Evolutionary conservation across 2,329 filamentous ascomycete species (phyloP).

Genomic region (Venturia aucupariae): DNA sequence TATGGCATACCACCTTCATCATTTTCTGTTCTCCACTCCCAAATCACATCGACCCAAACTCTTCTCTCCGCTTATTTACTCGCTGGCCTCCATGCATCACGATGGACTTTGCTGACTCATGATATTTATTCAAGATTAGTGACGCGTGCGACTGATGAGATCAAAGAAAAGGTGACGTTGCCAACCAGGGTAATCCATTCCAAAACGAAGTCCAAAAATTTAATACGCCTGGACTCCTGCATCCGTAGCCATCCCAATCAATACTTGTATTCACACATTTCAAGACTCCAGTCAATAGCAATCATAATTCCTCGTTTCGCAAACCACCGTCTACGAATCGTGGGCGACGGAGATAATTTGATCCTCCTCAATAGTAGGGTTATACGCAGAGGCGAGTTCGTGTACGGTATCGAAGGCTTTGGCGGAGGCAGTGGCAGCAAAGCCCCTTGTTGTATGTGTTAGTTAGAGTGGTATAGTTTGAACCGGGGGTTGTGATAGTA

Average conservation of each 20-base stretch:
- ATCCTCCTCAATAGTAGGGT: slow-evolving; percentile 68
- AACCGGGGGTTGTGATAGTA: slow-evolving; percentile 15
- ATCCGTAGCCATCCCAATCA: background rate
- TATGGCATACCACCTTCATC: background rate
- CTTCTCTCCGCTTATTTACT: background rate
- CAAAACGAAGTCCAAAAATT: background rate
- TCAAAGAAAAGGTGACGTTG: background rate
- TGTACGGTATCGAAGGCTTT: slow-evolving; percentile 60
- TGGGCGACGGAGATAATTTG: slow-evolving; percentile 45
- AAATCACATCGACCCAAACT: background rate
- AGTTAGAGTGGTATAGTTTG: slow-evolving; percentile 18
- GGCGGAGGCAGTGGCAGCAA: slow-evolving; percentile 63
- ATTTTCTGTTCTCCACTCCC: background rate
- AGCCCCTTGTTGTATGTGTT: slow-evolving; percentile 51
- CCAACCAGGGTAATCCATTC: background rate
- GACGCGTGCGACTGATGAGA: no score
- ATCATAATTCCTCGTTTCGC: background rate
- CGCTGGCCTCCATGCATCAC: background rate
- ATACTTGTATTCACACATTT: background rate
- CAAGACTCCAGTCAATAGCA: background rate
- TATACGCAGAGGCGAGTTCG: slow-evolving; percentile 50
- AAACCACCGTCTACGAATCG: background rate
- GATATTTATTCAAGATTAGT: background rate
- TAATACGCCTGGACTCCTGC: background rate
- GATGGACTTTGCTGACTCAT: background rate